These are phyloP conservation scores for Tolypocladium pustulatum DNA, from an alignment of 2,329 filamentous ascomycete genomes.

Conservation along the genomic window DNA sequence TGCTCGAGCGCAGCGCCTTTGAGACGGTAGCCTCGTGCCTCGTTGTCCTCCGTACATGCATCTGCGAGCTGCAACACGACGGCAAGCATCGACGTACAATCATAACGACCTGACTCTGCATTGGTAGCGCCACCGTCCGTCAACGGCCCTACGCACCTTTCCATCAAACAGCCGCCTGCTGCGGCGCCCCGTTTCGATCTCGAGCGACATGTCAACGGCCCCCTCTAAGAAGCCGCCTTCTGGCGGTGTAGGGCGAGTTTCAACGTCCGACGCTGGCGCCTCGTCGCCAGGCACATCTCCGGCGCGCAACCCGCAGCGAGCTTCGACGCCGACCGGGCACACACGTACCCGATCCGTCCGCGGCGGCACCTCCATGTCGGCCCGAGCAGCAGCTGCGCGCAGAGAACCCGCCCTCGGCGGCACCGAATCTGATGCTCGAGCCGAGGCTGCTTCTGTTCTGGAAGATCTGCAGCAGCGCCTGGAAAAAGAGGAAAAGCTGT, in stretches of 20 bases:
- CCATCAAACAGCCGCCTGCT: not conserved
- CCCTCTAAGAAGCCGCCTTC: conserved; percentile 42
- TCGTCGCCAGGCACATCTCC: conserved; percentile 24
- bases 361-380: conserved; percentile 56
- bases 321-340: conserved; percentile 32
- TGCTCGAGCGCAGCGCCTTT: not conserved
- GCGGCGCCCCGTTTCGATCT: not conserved
- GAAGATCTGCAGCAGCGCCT: conserved; percentile 79
- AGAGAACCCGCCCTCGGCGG: conserved; percentile 37
- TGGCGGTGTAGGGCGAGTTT: conserved; percentile 34
- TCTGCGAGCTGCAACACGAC: not conserved
- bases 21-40: not conserved
- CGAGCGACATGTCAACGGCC: conserved; percentile 36
- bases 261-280: conserved; percentile 26
- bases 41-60: not conserved
- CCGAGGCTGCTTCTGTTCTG: conserved; percentile 66
- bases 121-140: not conserved
- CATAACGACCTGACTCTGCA: not conserved
- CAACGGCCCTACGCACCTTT: not conserved
- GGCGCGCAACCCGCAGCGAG: conserved; percentile 26
- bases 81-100: not conserved
- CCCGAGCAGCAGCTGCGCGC: conserved; percentile 59
- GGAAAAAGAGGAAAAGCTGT: conserved; percentile 65
- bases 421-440: conserved; percentile 62
- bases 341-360: conserved; percentile 56